phyloP scores from a whole-genome alignment of 805 yeast genomes.

The Priceomyces castillae region DNA sequence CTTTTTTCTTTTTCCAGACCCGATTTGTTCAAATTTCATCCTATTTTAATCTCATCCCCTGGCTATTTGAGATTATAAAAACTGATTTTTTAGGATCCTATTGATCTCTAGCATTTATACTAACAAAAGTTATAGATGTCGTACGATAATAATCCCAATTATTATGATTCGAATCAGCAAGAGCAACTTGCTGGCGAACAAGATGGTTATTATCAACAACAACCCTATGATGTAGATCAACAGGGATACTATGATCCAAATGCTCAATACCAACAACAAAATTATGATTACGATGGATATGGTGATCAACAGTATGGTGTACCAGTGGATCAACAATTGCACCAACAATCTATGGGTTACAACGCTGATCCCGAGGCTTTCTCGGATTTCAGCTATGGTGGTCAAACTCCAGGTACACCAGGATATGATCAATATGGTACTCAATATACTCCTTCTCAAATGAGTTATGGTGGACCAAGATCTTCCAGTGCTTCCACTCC shows the following conservation, averaged over 20 bases:
- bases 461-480: constrained; percentile 81
- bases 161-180: constrained; percentile 47
- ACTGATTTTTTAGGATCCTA: neutral
- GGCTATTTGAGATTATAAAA: neutral
- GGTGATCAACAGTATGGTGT: constrained; percentile 31
- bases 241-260: constrained; percentile 54
- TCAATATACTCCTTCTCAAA: constrained; percentile 80
- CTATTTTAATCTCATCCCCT: constrained; percentile 4
- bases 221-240: constrained; percentile 24
- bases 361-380: constrained; percentile 59
- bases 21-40: constrained; percentile 8
- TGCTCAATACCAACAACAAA: constrained; percentile 49
- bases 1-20: constrained; percentile 6
- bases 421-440: constrained; percentile 67
- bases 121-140: constrained; percentile 44
- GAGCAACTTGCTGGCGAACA: constrained; percentile 14
- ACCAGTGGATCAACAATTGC: constrained; percentile 48
- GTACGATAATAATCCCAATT: constrained; percentile 52
- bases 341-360: constrained; percentile 27
- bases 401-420: constrained; percentile 52
- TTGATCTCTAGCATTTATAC: constrained; percentile 2
- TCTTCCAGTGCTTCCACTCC: constrained; percentile 96
- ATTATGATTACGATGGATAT: constrained; percentile 47
- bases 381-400: constrained; percentile 64
- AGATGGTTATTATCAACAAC: constrained; percentile 36